Conservation (phyloP, 495 filamentous ascomycete species). For the Talaromyces ruber region DNA sequence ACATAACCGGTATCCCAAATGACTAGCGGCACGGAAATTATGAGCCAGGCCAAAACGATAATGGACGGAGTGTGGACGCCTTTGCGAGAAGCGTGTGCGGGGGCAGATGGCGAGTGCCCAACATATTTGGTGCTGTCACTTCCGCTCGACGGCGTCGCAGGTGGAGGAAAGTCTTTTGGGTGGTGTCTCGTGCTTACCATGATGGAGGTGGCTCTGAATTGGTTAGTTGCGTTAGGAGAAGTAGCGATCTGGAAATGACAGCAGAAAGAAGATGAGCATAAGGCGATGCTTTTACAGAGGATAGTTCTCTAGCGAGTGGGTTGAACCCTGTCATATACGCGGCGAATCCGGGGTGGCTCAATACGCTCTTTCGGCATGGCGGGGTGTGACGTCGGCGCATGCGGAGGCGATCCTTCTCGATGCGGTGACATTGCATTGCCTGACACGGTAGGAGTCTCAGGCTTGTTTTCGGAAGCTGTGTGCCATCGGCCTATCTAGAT, state of each 20-base stretch:
- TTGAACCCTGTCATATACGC: not conserved
- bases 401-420: not conserved
- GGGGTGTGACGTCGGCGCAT: not conserved
- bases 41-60: constrained; percentile 63
- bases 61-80: constrained; percentile 62
- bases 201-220: not conserved
- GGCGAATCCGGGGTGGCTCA: not conserved
- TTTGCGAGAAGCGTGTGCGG: constrained; percentile 23
- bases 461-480: not conserved
- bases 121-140: constrained; percentile 9
- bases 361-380: not conserved
- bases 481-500: not conserved
- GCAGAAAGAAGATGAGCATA: not conserved
- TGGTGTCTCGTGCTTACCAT: constrained; percentile 49
- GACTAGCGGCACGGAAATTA: constrained; percentile 72
- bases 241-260: not conserved
- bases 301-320: not conserved
- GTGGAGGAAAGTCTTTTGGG: constrained; percentile 36
- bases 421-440: not conserved
- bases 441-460: not conserved
- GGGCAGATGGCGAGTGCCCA: constrained; percentile 15
- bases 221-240: not conserved
- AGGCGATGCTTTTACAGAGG: not conserved
- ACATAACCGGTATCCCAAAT: constrained; percentile 78
- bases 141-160: constrained; percentile 9